A percentile compares a stretch with the other conserved stretches of the same genome.
Conservation (phyloP, 352 stramenopile species). For the Phytophthora lateralis region DNA sequence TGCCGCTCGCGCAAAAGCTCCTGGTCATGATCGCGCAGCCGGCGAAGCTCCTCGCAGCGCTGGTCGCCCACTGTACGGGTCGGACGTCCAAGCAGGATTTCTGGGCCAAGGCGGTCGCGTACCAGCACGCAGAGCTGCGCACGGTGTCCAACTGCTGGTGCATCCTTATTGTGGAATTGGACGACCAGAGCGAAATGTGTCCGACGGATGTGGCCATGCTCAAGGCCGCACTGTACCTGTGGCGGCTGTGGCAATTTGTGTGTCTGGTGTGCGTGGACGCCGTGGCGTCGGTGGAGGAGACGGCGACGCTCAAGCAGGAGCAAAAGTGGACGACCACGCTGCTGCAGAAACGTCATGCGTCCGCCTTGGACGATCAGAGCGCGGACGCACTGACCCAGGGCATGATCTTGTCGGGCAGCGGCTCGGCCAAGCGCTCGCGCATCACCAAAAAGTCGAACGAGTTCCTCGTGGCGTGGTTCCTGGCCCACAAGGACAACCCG, state of each 20-base stretch:
- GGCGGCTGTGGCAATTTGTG: constrained; percentile 61
- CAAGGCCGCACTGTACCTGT: constrained; percentile 63
- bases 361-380: constrained; percentile 42
- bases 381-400: constrained; percentile 42
- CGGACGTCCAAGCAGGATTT: constrained; percentile 34
- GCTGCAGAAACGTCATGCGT: constrained; percentile 35
- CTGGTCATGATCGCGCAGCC: constrained; percentile 56
- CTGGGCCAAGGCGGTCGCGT: constrained; percentile 38
- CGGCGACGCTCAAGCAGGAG: constrained; percentile 9
- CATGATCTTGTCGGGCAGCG: constrained; percentile 33
- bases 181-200: constrained; percentile 22
- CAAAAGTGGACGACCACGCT: constrained; percentile 12
- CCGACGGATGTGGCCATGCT: constrained; percentile 55
- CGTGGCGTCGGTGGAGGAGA: constrained; percentile 42
- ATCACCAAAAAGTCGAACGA: constrained; percentile 81
- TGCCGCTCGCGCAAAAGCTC: constrained; percentile 53
- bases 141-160: constrained; percentile 26
- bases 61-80: constrained; percentile 35
- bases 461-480: constrained; percentile 87
- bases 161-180: constrained; percentile 30
- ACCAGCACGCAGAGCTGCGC: constrained; percentile 45
- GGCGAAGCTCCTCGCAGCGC: constrained; percentile 49
- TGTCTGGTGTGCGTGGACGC: constrained; percentile 45
- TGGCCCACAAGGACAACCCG: constrained; percentile 85
- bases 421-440: constrained; percentile 50